Base-by-base conservation (phyloP, 2,329 filamentous ascomycete species). In the Penicillium sp. region DNA sequence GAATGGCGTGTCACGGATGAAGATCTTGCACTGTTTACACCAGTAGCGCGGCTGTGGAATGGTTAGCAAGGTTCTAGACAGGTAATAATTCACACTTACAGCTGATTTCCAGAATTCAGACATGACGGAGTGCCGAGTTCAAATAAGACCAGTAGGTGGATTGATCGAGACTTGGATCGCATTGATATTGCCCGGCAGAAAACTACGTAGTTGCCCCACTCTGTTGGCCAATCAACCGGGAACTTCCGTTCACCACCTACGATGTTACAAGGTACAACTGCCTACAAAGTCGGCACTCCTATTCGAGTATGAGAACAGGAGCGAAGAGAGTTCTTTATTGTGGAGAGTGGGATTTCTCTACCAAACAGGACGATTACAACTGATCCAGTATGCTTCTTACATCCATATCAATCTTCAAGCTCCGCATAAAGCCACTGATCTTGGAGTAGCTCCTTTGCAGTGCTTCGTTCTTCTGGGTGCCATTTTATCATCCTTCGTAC, bases 101-200 rank as follows among this genome's bases (percentile, higher is more conserved):
- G 93, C 96, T 21, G 93, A 97, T 75, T 97, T 97, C 94, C 94
- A 97, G 78, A 96, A 95, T 82, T 97, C 94, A 0, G 94, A 88
- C 94, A 99, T 97, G 49, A 38, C 43, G 35, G 50, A 38, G 42
- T 35, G 41, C 15, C 46, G 25, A 27, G 37, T 29, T 29, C 33
- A 40, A 41, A 50, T 47, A 35, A 21, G 50, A 48, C 4, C n/a
- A 12, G 46, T 35, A 42, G 23, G 41, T 25, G 21, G 40, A n/a
- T 40, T n/a, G 42, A 35, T 33, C 13, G 29, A 23, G 45, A 33
- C 27, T 31, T 21, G 17, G 45, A 31, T 33, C n/a, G 19, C 13
- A 33, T 33, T 47, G 45, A 33, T 47, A 47, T 35, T 35, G 46
- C 15, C 19, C 0, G 45, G 46, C 46, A 48, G 46, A 48, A 48